Evolutionary conservation across 139 green algal genomes (phyloP).

Genomic region (Chlorella sp.): DNA sequence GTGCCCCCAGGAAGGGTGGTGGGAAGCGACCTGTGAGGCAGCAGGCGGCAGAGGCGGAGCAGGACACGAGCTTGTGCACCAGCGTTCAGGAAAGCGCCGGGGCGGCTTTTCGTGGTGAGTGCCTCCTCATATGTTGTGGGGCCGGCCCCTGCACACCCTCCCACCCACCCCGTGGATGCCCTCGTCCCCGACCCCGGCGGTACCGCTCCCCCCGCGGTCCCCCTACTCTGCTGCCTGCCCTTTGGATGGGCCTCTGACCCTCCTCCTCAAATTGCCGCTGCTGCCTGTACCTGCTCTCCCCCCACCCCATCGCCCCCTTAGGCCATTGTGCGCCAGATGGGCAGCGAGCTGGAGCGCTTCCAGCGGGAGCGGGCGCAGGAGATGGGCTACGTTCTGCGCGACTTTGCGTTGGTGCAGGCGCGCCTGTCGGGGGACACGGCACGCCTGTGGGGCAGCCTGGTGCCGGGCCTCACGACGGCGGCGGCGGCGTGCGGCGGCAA

Average conservation of each 20-base stretch:
- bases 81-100: no score
- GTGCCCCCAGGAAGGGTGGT: background rate
- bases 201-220: no score
- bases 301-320: background rate
- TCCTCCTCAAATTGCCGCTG: no score
- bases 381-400: slow-evolving; percentile 74
- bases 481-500: background rate
- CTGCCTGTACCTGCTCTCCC: background rate
- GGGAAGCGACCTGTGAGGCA: no score
- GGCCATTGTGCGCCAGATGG: slow-evolving; percentile 79
- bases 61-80: no score
- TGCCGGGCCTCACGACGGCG: background rate
- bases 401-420: slow-evolving; percentile 71
- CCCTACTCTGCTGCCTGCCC: no score
- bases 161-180: no score
- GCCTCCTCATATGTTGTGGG: no score
- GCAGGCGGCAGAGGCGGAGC: no score
- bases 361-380: slow-evolving; percentile 81
- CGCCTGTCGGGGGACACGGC: slow-evolving; percentile 4
- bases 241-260: no score
- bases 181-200: no score
- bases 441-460: background rate
- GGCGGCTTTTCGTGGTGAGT: no score
- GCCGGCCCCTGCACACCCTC: background rate
- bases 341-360: slow-evolving; percentile 86